Evolutionary conservation across 768 basidiomycete genomes (phyloP).

Genomic region (Tylopilus vinaceipallidus): DNA sequence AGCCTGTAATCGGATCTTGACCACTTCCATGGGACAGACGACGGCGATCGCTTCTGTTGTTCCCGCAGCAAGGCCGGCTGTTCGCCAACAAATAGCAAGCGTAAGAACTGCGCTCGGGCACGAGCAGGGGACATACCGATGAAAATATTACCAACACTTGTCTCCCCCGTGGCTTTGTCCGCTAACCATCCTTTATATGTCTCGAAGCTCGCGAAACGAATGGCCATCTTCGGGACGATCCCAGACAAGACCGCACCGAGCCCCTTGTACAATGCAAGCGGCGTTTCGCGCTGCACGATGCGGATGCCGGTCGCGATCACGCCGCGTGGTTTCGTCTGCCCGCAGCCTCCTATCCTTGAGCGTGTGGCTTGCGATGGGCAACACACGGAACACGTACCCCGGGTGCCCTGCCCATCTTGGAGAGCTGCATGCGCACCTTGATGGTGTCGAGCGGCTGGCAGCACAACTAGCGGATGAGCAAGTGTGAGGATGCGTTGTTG

Average conservation of each 20-base stretch:
- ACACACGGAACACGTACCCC: slow-evolving; percentile 76
- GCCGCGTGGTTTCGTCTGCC: slow-evolving; percentile 87
- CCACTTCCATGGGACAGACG: slow-evolving; percentile 98
- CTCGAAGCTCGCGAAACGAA: slow-evolving; percentile 97
- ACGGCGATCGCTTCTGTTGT: slow-evolving; percentile 93
- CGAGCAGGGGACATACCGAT: slow-evolving; percentile 56
- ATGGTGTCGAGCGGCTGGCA: slow-evolving; percentile 98
- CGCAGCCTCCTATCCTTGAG: neutral
- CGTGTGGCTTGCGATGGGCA: too few relatives aligned
- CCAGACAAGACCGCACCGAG: slow-evolving; percentile 95
- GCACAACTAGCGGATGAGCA: slow-evolving; percentile 44
- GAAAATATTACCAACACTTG: slow-evolving; percentile 79
- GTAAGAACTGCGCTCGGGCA: neutral
- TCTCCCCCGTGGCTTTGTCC: slow-evolving; percentile 74
- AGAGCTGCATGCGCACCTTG: slow-evolving; percentile 99
- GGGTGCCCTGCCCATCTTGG: slow-evolving; percentile 68
- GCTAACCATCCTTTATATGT: slow-evolving; percentile 85
- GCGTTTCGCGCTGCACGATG: slow-evolving; percentile 89
- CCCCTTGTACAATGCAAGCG: slow-evolving; percentile 95
- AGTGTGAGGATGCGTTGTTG: neutral
- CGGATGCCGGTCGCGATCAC: slow-evolving; percentile 88
- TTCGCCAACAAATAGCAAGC: neutral
- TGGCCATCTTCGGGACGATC: slow-evolving; percentile 99
- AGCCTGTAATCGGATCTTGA: slow-evolving; percentile 97
- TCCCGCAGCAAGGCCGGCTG: slow-evolving; percentile 93